Conservation (phyloP, 208 protist genomes). For the Trypanosomatidae sp. region DNA sequence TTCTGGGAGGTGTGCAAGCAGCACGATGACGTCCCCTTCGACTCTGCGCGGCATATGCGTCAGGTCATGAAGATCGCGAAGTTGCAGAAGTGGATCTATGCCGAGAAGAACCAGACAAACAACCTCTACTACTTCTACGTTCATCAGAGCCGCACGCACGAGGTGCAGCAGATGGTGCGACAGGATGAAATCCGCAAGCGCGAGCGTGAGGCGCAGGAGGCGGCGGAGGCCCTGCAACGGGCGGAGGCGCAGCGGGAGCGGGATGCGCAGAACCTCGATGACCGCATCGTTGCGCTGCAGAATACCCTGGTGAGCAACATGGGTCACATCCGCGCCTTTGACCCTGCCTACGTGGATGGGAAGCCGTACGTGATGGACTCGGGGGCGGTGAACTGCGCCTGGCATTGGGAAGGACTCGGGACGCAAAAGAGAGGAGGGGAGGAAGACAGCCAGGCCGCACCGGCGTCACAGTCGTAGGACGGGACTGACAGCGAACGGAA, state of each 20-base stretch:
- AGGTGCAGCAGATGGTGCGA: constrained; percentile 86
- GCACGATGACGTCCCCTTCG: constrained; percentile 85
- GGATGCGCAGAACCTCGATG: constrained; percentile 37
- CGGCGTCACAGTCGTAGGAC: not conserved
- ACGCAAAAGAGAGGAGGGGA: no score
- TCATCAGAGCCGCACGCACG: constrained; percentile 67
- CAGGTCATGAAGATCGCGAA: constrained; percentile 89
- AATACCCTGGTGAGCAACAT: constrained; percentile 65
- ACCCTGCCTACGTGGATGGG: constrained; percentile 48
- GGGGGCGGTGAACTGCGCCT: constrained; percentile 72
- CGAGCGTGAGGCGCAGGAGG: constrained; percentile 38
- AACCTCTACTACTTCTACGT: constrained; percentile 92
- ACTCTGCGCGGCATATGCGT: constrained; percentile 86
- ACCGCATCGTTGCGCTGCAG: constrained; percentile 68
- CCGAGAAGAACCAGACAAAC: constrained; percentile 90
- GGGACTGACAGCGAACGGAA: not conserved
- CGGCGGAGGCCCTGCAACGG: constrained; percentile 14
- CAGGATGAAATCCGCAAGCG: constrained; percentile 59
- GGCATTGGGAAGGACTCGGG: constrained; percentile 62
- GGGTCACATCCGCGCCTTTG: constrained; percentile 61
- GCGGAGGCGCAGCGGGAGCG: constrained; percentile 17
- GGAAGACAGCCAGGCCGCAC: not conserved
- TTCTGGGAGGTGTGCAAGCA: constrained; percentile 86
- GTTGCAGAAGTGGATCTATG: constrained; percentile 88
- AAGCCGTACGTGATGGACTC: constrained; percentile 69